A percentile compares a stretch with the other conserved stretches of the same genome.
Conservation (phyloP, 129 eudicot genomes). For the Silybum marianum region DNA sequence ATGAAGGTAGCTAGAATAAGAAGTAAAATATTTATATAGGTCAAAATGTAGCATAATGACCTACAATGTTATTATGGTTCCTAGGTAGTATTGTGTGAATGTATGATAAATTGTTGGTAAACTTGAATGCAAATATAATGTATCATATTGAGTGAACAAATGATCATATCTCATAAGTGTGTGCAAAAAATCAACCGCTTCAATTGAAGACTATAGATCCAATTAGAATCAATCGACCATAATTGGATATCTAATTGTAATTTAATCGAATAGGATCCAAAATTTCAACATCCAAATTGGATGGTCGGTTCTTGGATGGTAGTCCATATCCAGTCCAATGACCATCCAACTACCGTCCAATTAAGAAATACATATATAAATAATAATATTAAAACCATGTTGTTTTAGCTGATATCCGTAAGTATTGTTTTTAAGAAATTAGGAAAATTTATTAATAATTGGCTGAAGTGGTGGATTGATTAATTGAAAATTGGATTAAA, state of each 20-base stretch:
- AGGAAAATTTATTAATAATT: background rate
- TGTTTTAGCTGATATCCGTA: too few relatives aligned
- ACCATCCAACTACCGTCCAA: background rate
- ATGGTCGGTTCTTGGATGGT: background rate
- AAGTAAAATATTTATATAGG: background rate
- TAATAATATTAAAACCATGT: background rate
- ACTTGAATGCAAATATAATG: background rate
- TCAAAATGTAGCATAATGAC: background rate
- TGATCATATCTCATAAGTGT: background rate
- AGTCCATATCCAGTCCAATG: background rate
- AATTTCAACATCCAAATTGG: background rate
- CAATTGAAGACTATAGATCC: background rate
- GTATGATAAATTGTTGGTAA: background rate
- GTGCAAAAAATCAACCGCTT: background rate
- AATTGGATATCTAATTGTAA: background rate
- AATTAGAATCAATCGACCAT: background rate
- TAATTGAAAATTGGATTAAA: background rate
- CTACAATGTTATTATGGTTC: background rate
- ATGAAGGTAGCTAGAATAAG: background rate
- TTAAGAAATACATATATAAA: background rate
- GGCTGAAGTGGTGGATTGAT: background rate
- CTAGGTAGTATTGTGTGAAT: slow-evolving; percentile 4
- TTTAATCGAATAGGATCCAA: background rate
- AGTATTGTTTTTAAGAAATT: background rate
- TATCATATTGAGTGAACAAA: background rate